Percentiles rank a stretch among this genome's conserved stretches.
phyloP scores from a whole-genome alignment of 1,139 yeast species.

The Taiozyma sp. region DNA sequence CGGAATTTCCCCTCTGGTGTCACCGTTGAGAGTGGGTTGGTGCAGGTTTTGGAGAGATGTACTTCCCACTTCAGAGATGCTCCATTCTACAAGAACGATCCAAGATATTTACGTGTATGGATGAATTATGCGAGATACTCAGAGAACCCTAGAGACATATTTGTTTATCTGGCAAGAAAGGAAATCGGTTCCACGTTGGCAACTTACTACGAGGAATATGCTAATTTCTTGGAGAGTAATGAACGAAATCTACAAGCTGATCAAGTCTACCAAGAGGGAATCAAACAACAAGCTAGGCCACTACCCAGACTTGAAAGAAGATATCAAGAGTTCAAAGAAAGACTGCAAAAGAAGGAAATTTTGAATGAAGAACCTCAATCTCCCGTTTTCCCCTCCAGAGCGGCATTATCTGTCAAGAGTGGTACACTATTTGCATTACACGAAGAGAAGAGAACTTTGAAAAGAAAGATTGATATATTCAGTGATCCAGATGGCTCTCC shows the following conservation, averaged over 20 bases:
- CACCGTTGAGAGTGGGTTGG: conserved; percentile 59
- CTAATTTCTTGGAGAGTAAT: conserved; percentile 52
- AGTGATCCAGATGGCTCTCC: conserved; percentile 14
- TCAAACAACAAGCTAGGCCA: conserved; percentile 61
- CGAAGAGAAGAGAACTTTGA: conserved; percentile 12
- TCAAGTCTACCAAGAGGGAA: conserved; percentile 57
- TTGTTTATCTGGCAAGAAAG: conserved; percentile 65
- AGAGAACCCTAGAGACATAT: conserved; percentile 67
- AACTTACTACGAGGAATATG: conserved; percentile 76
- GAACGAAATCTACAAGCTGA: conserved; percentile 55
- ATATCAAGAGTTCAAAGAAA: conserved; percentile 40
- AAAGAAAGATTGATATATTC: conserved; percentile 19
- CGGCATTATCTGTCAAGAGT: conserved; percentile 20
- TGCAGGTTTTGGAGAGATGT: conserved; percentile 64
- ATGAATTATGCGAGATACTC: conserved; percentile 63
- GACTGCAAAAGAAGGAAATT: conserved; percentile 23
- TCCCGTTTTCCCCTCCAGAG: conserved; percentile 22
- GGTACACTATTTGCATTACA: conserved; percentile 28
- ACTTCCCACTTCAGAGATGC: conserved; percentile 65
- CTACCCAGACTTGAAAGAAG: conserved; percentile 44
- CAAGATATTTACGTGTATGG: conserved; percentile 79
- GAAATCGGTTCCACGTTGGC: conserved; percentile 68
- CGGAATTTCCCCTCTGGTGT: conserved; percentile 64
- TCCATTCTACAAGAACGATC: conserved; percentile 68
- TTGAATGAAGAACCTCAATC: conserved; percentile 29